Evolutionary conservation across 495 filamentous ascomycete species (phyloP).

Genomic region (Neurospora sp.): DNA sequence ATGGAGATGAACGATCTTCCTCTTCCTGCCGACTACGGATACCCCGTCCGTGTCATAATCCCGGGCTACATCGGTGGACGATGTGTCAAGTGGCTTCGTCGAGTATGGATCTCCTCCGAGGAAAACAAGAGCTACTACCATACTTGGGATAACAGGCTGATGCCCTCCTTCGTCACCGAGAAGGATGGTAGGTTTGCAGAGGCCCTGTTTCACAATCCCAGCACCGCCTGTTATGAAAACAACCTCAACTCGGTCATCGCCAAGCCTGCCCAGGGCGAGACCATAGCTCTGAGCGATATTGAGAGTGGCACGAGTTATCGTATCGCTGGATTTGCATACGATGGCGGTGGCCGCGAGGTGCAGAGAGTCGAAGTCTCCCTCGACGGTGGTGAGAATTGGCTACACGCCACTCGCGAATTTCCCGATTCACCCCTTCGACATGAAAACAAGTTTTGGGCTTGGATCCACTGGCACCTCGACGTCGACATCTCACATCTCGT

Average conservation of each 20-base stretch:
- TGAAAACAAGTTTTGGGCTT: slow-evolving; percentile 9
- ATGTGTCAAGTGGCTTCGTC: slow-evolving; percentile 10
- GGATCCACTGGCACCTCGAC: slow-evolving; percentile 8
- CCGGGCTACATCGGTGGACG: slow-evolving; percentile 7
- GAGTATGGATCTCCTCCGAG: slow-evolving; percentile 5
- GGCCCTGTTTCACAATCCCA: slow-evolving; percentile 4
- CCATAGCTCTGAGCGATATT: background rate
- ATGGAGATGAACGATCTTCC: slow-evolving; percentile 12
- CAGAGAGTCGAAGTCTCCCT: slow-evolving; percentile 9
- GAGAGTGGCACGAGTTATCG: background rate
- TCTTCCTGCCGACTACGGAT: slow-evolving; percentile 12
- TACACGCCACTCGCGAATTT: slow-evolving; percentile 1
- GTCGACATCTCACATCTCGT: slow-evolving; percentile 4
- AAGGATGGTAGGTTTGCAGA: slow-evolving; percentile 5
- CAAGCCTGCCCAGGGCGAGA: slow-evolving; percentile 5
- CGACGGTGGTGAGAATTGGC: slow-evolving; percentile 1
- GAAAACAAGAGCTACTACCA: slow-evolving; percentile 11
- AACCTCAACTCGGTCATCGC: slow-evolving; percentile 4
- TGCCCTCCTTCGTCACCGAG: slow-evolving; percentile 2
- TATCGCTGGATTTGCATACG: slow-evolving; percentile 6
- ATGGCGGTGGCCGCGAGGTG: slow-evolving; percentile 5
- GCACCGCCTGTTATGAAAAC: slow-evolving; percentile 4
- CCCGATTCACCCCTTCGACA: slow-evolving; percentile 6
- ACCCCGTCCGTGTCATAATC: slow-evolving; percentile 9
- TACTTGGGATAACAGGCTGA: slow-evolving; percentile 5